Conservation (phyloP, 2,329 filamentous ascomycete species). For the Sclerotinia glacialis region DNA sequence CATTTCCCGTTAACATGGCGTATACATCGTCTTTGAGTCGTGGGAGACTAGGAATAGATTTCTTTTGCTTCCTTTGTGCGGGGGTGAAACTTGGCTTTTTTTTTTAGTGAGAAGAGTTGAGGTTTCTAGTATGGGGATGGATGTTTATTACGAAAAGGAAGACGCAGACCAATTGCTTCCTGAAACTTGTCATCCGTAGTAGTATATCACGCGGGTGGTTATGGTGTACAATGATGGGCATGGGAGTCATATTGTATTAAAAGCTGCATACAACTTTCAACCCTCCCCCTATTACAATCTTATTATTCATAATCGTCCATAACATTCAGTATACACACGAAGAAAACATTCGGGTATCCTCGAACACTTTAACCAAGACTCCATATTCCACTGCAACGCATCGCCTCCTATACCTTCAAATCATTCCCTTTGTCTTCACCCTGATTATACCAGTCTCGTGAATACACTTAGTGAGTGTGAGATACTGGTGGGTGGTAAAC, state of each 20-base stretch:
- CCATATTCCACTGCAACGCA: neutral
- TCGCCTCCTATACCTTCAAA: neutral
- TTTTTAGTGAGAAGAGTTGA: neutral
- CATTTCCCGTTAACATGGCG: neutral
- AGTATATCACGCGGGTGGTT: neutral
- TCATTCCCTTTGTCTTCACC: neutral
- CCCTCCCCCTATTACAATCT: neutral
- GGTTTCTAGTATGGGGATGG: no score
- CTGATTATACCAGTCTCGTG: neutral
- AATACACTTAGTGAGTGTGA: neutral
- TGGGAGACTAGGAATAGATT: neutral
- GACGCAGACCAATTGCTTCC: neutral
- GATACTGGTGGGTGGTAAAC: neutral
- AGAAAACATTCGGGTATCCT: constrained; percentile 3
- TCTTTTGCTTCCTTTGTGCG: neutral
- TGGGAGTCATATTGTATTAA: neutral
- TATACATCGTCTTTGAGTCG: neutral
- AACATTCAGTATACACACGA: constrained; percentile 8
- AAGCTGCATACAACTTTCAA: neutral
- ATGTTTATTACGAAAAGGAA: neutral
- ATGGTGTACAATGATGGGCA: no score
- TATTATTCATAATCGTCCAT: neutral
- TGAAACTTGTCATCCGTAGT: neutral
- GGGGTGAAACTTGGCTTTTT: neutral
- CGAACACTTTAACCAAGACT: neutral